These are phyloP conservation scores for Zychaea mexicana DNA, from an alignment of 371 early-diverging fungal species.

Conservation along the genomic window DNA sequence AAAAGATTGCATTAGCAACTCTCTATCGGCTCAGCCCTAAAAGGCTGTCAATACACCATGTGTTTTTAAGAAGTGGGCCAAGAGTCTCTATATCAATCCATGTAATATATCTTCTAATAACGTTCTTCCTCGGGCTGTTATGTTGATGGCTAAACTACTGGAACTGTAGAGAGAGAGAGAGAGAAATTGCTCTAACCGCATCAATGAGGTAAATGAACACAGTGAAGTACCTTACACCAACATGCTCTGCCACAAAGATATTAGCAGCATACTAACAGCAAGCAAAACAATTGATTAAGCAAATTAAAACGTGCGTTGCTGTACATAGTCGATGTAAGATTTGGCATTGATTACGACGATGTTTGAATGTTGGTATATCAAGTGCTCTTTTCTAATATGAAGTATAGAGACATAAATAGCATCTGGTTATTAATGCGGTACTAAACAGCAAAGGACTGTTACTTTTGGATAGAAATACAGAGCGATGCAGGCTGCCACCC, in stretches of 20 bases:
- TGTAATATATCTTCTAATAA: background rate
- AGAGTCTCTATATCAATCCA: background rate
- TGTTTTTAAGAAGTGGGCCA: background rate
- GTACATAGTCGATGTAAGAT: too few species aligned
- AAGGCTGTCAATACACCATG: background rate
- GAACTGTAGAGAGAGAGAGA: too few species aligned
- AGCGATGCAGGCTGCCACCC: background rate
- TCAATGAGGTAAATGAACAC: background rate
- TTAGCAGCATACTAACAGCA: background rate
- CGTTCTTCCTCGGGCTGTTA: background rate
- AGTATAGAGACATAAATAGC: too few species aligned
- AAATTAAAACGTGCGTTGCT: background rate
- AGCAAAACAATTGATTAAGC: background rate
- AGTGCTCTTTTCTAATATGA: too few species aligned
- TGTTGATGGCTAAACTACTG: too few species aligned
- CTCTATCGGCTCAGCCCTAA: constrained; percentile 14
- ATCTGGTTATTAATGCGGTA: too few species aligned
- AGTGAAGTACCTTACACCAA: background rate
- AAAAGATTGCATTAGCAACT: constrained; percentile 13
- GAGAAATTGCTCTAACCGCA: background rate
- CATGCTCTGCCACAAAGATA: background rate
- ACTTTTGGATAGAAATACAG: too few species aligned
- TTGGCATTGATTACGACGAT: too few species aligned
- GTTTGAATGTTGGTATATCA: too few species aligned
- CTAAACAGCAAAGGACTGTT: background rate